A percentile compares a stretch with the other conserved stretches of the same genome.
Conservation (phyloP, 352 stramenopile genomes). For the Phytophthora palmivora region DNA sequence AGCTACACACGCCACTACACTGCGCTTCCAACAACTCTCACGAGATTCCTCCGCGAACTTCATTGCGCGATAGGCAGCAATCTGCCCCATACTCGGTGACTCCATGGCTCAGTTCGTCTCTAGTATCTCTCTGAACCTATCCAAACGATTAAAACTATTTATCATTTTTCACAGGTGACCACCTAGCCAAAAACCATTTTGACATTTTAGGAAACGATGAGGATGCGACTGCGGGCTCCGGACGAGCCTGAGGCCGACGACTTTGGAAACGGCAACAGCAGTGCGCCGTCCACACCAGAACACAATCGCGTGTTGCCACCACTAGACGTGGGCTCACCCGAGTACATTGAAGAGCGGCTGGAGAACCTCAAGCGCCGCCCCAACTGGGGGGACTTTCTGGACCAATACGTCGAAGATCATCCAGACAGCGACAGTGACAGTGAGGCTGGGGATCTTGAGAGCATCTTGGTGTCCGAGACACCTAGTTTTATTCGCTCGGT, state of each 20-base stretch:
- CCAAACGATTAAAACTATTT: no score
- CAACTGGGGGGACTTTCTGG: slow-evolving; percentile 65
- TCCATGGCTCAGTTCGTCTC: no score
- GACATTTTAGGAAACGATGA: slow-evolving; percentile 41
- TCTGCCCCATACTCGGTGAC: slow-evolving; percentile 43
- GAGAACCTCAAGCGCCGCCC: slow-evolving; percentile 87
- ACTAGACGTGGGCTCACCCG: slow-evolving; percentile 77
- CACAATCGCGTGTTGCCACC: slow-evolving; percentile 39
- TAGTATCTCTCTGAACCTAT: no score
- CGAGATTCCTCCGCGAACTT: slow-evolving; percentile 84
- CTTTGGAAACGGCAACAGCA: slow-evolving; percentile 16
- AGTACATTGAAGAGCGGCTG: slow-evolving; percentile 86
- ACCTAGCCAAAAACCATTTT: slow-evolving; percentile 1
- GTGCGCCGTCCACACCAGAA: slow-evolving; percentile 22
- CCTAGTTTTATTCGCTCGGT: slow-evolving; percentile 59
- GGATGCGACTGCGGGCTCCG: slow-evolving; percentile 69
- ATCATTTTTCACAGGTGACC: background rate
- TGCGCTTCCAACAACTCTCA: slow-evolving; percentile 88
- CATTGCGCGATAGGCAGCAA: slow-evolving; percentile 52
- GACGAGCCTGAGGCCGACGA: slow-evolving; percentile 56
- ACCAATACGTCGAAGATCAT: slow-evolving; percentile 76
- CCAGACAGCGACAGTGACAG: slow-evolving; percentile 48
- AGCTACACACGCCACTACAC: slow-evolving; percentile 74
- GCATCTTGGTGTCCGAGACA: slow-evolving; percentile 3
- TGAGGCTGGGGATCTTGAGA: slow-evolving; percentile 43